A percentile compares a stretch with the other conserved stretches of the same genome.
Evolutionary conservation across 305 asterid genomes (phyloP).

Genomic region (Fraxinus nigra): DNA sequence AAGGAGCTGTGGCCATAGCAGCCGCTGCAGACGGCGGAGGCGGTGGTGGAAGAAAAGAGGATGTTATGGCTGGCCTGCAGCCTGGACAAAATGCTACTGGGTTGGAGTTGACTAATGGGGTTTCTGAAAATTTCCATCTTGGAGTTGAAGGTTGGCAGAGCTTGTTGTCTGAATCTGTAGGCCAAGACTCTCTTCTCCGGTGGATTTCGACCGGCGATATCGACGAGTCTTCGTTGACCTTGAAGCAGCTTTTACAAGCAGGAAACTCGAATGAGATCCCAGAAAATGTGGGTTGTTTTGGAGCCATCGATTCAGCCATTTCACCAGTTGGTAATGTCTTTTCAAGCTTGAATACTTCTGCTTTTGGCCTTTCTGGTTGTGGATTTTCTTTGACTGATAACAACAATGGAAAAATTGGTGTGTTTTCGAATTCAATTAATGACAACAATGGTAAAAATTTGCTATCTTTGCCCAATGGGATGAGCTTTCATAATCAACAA

Average conservation of each 20-base stretch:
- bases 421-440: constrained; percentile 8
- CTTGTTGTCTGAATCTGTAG: constrained; percentile 39
- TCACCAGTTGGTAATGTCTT: constrained; percentile 20
- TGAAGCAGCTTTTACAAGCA: constrained; percentile 36
- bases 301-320: constrained; percentile 19
- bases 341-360: constrained; percentile 22
- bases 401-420: constrained; percentile 26
- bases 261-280: constrained; percentile 23
- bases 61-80: constrained; percentile 26
- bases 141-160: constrained; percentile 50
- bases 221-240: constrained; percentile 30
- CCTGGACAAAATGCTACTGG: constrained; percentile 24
- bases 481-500: constrained; percentile 19
- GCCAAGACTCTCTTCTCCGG: constrained; percentile 37
- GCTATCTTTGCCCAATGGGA: constrained; percentile 15
- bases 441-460: constrained; percentile 9
- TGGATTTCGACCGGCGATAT: constrained; percentile 34
- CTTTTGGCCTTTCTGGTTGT: constrained; percentile 28
- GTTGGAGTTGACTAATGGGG: constrained; percentile 28
- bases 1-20: not conserved
- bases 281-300: constrained; percentile 31
- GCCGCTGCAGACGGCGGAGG: constrained; percentile 12
- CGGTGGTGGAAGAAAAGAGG: constrained; percentile 31
- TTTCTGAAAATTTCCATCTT: constrained; percentile 34
- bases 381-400: constrained; percentile 17